Percentiles rank a stretch among this genome's conserved stretches.
phyloP scores from a whole-genome alignment of 257 asterid species.

The Gardenia jasminoides region DNA sequence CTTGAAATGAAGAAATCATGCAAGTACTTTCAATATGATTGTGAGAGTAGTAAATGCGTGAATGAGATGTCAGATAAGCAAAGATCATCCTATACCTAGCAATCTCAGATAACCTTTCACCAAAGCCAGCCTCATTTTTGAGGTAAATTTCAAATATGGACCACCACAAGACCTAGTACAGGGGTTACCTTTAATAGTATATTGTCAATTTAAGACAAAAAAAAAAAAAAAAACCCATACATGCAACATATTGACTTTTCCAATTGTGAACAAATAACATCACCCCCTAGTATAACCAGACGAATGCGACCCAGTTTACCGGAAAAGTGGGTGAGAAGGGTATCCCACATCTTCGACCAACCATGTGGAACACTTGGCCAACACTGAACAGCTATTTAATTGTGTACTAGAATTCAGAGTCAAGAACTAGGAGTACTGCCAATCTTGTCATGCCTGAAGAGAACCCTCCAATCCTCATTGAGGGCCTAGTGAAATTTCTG shows the following conservation, averaged over 20 bases:
- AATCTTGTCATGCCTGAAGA: slow-evolving; percentile 1
- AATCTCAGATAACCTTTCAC: neutral
- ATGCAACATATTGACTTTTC: too few relatives aligned
- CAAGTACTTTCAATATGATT: neutral
- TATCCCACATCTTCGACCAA: neutral
- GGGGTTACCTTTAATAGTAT: neutral
- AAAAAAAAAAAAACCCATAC: too few relatives aligned
- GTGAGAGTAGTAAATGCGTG: too few relatives aligned
- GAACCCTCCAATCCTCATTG: neutral
- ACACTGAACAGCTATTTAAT: neutral
- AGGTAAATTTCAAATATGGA: neutral
- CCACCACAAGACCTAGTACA: slow-evolving; percentile 2
- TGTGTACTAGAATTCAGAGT: neutral
- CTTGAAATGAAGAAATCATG: neutral
- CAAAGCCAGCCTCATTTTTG: neutral
- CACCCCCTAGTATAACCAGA: neutral
- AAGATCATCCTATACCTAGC: neutral
- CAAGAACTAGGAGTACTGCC: neutral
- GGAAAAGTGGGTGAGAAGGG: neutral
- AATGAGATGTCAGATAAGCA: neutral
- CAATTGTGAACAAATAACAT: too few relatives aligned
- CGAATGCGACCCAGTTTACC: neutral
- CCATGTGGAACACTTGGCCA: neutral
- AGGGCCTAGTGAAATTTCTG: neutral
- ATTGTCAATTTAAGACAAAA: too few relatives aligned